phyloP scores from a whole-genome alignment of 164 flowering plant genomes.

The Dillenia turbinata region DNA sequence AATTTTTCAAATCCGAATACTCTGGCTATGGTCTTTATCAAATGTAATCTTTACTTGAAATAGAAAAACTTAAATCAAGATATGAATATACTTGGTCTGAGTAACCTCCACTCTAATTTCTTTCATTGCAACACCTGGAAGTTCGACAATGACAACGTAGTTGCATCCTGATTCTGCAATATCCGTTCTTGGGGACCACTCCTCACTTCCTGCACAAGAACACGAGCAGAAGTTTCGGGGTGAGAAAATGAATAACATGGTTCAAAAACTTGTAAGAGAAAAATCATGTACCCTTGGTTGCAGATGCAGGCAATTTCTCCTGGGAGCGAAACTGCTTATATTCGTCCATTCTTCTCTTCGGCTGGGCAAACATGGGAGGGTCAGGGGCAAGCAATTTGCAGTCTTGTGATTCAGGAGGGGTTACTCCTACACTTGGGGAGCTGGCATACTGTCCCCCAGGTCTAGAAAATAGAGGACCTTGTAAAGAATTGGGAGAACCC shows the following conservation, averaged over 20 bases:
- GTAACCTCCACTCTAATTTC: slow-evolving; percentile 65
- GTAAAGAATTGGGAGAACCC: slow-evolving; percentile 11
- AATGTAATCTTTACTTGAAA: background rate
- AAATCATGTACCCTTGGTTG: slow-evolving; percentile 20
- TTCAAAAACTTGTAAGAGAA: background rate
- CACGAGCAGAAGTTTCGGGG: background rate
- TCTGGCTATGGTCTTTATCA: background rate
- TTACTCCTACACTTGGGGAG: slow-evolving; percentile 5
- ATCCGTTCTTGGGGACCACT: slow-evolving; percentile 70
- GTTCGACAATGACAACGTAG: slow-evolving; percentile 52
- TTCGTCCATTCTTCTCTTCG: slow-evolving; percentile 11
- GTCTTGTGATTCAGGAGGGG: slow-evolving; percentile 16
- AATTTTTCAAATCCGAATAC: background rate
- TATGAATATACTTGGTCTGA: slow-evolving; percentile 42
- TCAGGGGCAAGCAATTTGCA: slow-evolving; percentile 21
- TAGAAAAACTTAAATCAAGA: background rate
- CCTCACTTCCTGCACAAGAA: slow-evolving; percentile 33
- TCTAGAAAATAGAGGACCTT: slow-evolving; percentile 45
- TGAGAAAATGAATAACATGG: background rate
- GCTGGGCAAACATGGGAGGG: slow-evolving; percentile 46
- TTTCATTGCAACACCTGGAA: slow-evolving; percentile 57
- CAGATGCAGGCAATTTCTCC: slow-evolving; percentile 10
- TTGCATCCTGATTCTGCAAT: slow-evolving; percentile 48
- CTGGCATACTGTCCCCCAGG: slow-evolving; percentile 23
- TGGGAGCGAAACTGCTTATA: slow-evolving; percentile 8